These are phyloP conservation scores for Phytophthora cryptogea DNA, from an alignment of 352 stramenopile genomes.

Conservation along the genomic window DNA sequence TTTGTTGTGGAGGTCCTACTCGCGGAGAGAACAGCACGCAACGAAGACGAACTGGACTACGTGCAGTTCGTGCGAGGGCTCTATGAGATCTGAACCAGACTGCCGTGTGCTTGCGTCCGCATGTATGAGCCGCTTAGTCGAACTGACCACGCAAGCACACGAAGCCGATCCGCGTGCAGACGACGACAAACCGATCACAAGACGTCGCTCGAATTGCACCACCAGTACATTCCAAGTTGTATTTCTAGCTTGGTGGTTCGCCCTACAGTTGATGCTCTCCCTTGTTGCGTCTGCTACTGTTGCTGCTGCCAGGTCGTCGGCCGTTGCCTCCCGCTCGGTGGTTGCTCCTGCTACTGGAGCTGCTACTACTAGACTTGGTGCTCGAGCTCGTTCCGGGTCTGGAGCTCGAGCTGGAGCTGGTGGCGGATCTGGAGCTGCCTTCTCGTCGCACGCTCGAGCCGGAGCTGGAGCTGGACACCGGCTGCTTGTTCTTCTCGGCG, in stretches of 20 bases:
- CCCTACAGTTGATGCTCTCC: slow-evolving; percentile 32
- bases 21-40: slow-evolving; percentile 30
- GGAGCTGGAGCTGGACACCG: slow-evolving; percentile 14
- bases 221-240: slow-evolving; percentile 22
- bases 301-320: slow-evolving; percentile 29
- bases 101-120: neutral
- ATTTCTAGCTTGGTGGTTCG: slow-evolving; percentile 15
- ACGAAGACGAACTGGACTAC: slow-evolving; percentile 40
- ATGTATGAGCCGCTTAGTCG: slow-evolving; percentile 11
- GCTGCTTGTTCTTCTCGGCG: slow-evolving; percentile 63
- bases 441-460: slow-evolving; percentile 16
- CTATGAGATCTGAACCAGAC: slow-evolving; percentile 32
- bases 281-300: slow-evolving; percentile 36
- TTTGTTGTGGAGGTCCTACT: slow-evolving; percentile 35
- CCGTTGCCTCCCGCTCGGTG: slow-evolving; percentile 29
- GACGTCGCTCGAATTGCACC: slow-evolving; percentile 12
- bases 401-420: slow-evolving; percentile 31
- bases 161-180: slow-evolving; percentile 7
- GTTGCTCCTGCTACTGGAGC: slow-evolving; percentile 33
- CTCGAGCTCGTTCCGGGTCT: slow-evolving; percentile 28
- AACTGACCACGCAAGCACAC: slow-evolving; percentile 22
- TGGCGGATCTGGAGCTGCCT: slow-evolving; percentile 28
- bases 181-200: slow-evolving; percentile 12
- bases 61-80: slow-evolving; percentile 33
- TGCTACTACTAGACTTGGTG: slow-evolving; percentile 37